phyloP scores from a whole-genome alignment of 2,329 filamentous ascomycete species.

The Sporothrix brunneoviolacea region DNA sequence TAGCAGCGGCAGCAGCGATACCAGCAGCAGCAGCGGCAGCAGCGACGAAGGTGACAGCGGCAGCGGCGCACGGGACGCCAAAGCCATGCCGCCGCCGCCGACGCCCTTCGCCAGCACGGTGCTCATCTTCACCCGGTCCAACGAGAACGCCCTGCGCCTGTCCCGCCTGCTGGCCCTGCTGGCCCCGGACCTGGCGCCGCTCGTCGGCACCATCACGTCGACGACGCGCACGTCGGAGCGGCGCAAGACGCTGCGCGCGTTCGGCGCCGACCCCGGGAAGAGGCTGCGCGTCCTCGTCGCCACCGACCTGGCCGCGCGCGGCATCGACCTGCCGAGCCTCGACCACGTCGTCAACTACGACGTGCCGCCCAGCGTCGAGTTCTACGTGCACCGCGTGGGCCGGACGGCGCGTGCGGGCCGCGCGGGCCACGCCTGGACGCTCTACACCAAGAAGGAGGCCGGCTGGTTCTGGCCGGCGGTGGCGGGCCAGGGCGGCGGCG shows the following conservation, averaged over 20 bases:
- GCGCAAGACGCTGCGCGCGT: conserved; percentile 60
- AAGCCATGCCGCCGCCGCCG: not conserved
- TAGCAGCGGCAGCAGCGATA: conserved; percentile 13
- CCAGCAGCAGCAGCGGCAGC: conserved; percentile 19
- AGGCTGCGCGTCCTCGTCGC: conserved; percentile 69
- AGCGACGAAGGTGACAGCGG: conserved; percentile 10
- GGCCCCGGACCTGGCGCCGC: conserved; percentile 47
- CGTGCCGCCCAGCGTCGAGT: conserved; percentile 70
- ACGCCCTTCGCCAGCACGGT: conserved; percentile 37
- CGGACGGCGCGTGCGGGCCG: conserved; percentile 80
- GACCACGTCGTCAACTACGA: conserved; percentile 93
- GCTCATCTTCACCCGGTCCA: conserved; percentile 85
- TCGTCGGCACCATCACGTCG: conserved; percentile 67
- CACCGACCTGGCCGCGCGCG: conserved; percentile 87
- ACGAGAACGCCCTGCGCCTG: conserved; percentile 81
- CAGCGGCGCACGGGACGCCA: not conserved
- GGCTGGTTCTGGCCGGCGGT: conserved; percentile 91
- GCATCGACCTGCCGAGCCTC: conserved; percentile 73
- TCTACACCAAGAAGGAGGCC: conserved; percentile 75
- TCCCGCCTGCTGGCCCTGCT: conserved; percentile 68
- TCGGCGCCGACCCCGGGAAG: conserved; percentile 44
- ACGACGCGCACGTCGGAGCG: conserved; percentile 67
- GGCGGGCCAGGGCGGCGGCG: conserved; percentile 44
- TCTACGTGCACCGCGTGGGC: conserved; percentile 87
- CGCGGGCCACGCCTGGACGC: conserved; percentile 72